phyloP scores from a whole-genome alignment of 2,329 filamentous ascomycete genomes.

The Chrysoporthe deuterocubensis region DNA sequence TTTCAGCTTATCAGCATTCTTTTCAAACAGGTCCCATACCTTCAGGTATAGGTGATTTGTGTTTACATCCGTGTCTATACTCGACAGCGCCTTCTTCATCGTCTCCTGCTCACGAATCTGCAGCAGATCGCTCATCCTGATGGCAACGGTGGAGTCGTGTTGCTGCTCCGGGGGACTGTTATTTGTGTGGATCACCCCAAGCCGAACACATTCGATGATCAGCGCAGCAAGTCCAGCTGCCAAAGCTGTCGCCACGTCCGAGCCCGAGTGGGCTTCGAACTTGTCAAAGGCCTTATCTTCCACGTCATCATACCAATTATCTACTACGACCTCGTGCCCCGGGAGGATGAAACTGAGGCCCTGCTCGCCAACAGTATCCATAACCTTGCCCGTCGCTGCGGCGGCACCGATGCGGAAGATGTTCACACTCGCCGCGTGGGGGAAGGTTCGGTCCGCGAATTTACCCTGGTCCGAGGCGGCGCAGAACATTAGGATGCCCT shows the following conservation, averaged over 20 bases:
- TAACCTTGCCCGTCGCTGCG: constrained; percentile 29
- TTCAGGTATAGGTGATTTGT: background rate
- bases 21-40: constrained; percentile 12
- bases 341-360: constrained; percentile 39
- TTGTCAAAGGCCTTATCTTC: constrained; percentile 6
- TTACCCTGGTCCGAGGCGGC: constrained; percentile 39
- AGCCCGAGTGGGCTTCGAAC: constrained; percentile 30
- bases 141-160: constrained; percentile 2
- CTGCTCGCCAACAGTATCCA: constrained; percentile 29
- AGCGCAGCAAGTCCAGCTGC: constrained; percentile 38
- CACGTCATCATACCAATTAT: constrained; percentile 20
- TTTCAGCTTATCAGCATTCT: background rate
- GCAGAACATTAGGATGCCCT: constrained; percentile 44
- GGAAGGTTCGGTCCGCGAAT: constrained; percentile 27
- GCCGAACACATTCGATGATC: constrained; percentile 35
- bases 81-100: constrained; percentile 6
- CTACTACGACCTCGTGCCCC: constrained; percentile 34
- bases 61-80: background rate
- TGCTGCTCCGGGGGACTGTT: constrained; percentile 1
- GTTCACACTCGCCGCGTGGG: constrained; percentile 19
- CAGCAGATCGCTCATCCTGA: background rate
- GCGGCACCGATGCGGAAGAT: constrained; percentile 39
- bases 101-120: background rate
- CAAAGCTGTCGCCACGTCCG: constrained; percentile 37
- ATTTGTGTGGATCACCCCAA: constrained; percentile 8